Percentiles rank a stretch among this genome's conserved stretches.
Evolutionary conservation across 2,329 filamentous ascomycete genomes (phyloP).

Genomic region (Phyllosticta citrichinensis): DNA sequence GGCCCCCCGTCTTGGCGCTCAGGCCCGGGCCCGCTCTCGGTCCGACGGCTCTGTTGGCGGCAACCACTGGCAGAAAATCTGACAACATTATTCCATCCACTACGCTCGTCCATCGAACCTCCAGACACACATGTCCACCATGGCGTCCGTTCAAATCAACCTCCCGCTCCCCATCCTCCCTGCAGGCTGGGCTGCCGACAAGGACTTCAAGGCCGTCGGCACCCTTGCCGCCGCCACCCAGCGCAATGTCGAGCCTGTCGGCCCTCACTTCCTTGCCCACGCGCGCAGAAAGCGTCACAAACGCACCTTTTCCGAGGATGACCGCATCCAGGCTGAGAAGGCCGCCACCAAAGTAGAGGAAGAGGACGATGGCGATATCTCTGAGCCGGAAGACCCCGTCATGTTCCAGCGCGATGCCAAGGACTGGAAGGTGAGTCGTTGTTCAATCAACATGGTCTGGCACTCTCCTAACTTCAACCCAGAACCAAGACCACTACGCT

Average conservation of each 20-base stretch:
- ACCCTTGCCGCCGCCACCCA: slow-evolving; percentile 66
- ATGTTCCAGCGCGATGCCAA: slow-evolving; percentile 91
- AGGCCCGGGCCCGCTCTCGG: too few species aligned
- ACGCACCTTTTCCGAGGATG: slow-evolving; percentile 97
- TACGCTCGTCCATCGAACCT: slow-evolving; percentile 9
- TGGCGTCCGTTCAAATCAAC: slow-evolving; percentile 56
- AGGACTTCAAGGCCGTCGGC: slow-evolving; percentile 81
- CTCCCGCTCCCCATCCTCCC: slow-evolving; percentile 67
- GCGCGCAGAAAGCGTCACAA: slow-evolving; percentile 88
- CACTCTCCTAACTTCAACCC: neutral
- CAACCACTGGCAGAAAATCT: slow-evolving; percentile 4
- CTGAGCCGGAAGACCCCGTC: slow-evolving; percentile 85
- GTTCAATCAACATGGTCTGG: neutral
- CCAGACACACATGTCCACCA: slow-evolving; percentile 25
- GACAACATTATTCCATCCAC: slow-evolving; percentile 1
- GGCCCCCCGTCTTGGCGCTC: neutral
- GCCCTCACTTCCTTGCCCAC: slow-evolving; percentile 95
- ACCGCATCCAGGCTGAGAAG: slow-evolving; percentile 91
- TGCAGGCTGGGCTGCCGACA: slow-evolving; percentile 73
- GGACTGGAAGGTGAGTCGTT: slow-evolving; percentile 81
- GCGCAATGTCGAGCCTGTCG: slow-evolving; percentile 89
- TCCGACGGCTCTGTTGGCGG: neutral
- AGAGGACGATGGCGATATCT: slow-evolving; percentile 80
- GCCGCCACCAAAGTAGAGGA: slow-evolving; percentile 93
- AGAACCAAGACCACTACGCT: slow-evolving; percentile 96